Percentiles rank a stretch among this genome's conserved stretches.
Conservation (phyloP, 2,329 filamentous ascomycete genomes). For the Thielaviopsis cerberus region DNA sequence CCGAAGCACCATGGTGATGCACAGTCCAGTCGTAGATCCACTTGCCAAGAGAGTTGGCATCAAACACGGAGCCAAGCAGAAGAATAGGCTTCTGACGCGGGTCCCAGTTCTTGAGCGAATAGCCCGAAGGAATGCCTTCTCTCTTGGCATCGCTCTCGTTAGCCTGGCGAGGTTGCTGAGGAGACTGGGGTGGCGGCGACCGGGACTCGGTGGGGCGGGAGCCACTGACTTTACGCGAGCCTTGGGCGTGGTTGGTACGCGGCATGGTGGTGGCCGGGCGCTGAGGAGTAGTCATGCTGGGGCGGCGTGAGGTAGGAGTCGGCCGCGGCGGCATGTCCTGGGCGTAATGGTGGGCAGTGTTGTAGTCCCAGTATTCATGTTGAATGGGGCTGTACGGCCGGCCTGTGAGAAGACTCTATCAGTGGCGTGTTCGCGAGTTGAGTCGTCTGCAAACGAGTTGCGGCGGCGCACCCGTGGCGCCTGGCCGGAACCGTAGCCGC, state of each 20-base stretch:
- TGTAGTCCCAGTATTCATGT: slow-evolving; percentile 6
- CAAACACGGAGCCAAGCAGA: slow-evolving; percentile 85
- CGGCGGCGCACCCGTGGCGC: background rate
- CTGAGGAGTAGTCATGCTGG: slow-evolving; percentile 31
- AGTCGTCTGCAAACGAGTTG: slow-evolving; percentile 10
- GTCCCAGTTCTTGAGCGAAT: slow-evolving; percentile 97
- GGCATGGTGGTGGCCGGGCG: slow-evolving; percentile 35
- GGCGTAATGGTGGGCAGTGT: background rate
- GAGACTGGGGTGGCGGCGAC: background rate
- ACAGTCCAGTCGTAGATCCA: slow-evolving; percentile 99
- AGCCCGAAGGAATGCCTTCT: slow-evolving; percentile 69
- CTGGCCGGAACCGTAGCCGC: background rate
- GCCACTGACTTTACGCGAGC: slow-evolving; percentile 15
- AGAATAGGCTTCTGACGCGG: slow-evolving; percentile 85
- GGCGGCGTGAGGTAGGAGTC: slow-evolving; percentile 27
- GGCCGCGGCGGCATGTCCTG: slow-evolving; percentile 17
- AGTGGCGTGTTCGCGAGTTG: slow-evolving; percentile 10
- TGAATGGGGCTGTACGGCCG: slow-evolving; percentile 8
- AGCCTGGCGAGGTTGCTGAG: slow-evolving; percentile 20
- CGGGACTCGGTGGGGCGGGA: slow-evolving; percentile 14
- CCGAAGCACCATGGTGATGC: slow-evolving; percentile 64
- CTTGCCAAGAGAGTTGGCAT: slow-evolving; percentile 91
- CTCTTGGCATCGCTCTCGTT: slow-evolving; percentile 40
- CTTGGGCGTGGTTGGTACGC: slow-evolving; percentile 23
- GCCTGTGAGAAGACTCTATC: slow-evolving; percentile 12